Base-by-base conservation (phyloP, 148 eudicot genomes). In the Selenicereus undatus region DNA sequence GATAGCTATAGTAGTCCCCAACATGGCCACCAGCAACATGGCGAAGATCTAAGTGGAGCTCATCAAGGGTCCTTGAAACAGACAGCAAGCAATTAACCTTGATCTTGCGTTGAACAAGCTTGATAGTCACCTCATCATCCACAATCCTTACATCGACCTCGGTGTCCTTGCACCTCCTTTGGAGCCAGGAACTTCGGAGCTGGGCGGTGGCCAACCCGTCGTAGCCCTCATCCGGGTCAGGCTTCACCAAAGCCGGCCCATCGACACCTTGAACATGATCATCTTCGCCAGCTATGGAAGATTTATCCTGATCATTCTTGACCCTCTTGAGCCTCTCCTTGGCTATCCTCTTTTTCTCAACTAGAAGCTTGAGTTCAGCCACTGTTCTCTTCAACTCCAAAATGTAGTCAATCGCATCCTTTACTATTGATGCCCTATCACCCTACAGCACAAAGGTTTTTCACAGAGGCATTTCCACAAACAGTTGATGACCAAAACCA, bases 1-100 rank as follows among this genome's bases (percentile, higher is more conserved):
- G 88, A 65, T 85, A 96, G 80, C 99, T 96, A 75, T 91, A 93
- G 78, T 91, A 89, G 78, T 96, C 99, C 3, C 98, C 99, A 51
- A 92, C 93, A 74, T 92, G 97, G 21, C 99, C 99, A 36, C 98
- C 99, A 64, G 98, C 97, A 76, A 96, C 99, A 88, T 96, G 98
- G 22, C 92, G 90, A 13, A 93, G 87, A 80, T 96, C 97, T 72
- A 96, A 87, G 87, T 92, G 92, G 45, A 93, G 90, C 68, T 95
- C 99, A 79, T 95, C 97, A 48, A 95, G 97, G 13, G 85, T 90
- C 78, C 88, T 90, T 1, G 98, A 95, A 29, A 93, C 98, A 71
- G 87, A 84, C 75, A 93, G 62, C 78, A 93, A 76, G 56, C 96
- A 89, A 20, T 92, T 92, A 65, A 88, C 85, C 83, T 90, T 48